Conservation (phyloP, 2,329 filamentous ascomycete genomes). For the Fusarium sp. region DNA sequence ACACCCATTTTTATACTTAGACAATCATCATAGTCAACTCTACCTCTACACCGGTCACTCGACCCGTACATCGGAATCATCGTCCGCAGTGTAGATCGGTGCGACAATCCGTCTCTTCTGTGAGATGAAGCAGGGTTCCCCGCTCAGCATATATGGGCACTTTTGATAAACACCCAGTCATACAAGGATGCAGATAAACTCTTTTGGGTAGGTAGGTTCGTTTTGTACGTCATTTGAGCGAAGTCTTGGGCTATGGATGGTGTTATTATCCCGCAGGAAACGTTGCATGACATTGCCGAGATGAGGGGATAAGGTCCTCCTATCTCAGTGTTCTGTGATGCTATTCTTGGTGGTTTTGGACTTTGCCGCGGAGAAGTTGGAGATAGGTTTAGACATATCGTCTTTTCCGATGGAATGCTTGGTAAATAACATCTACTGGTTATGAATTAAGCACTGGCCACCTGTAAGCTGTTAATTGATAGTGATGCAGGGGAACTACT, state of each 20-base stretch:
- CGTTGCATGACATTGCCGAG: not conserved
- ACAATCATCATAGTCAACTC: not conserved
- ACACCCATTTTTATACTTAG: conserved; percentile 3
- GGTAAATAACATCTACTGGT: no score
- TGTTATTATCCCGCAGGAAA: not conserved
- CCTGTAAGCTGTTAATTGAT: no score
- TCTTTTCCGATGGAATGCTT: not conserved
- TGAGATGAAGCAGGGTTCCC: conserved; percentile 34
- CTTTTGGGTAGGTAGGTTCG: conserved; percentile 29
- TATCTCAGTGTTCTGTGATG: not conserved
- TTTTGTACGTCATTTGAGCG: conserved; percentile 8
- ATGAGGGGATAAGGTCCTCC: not conserved
- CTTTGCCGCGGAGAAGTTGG: not conserved
- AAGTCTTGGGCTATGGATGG: not conserved
- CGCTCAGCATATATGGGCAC: conserved; percentile 27
- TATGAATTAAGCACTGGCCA: no score
- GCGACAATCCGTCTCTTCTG: not conserved
- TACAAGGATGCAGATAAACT: conserved; percentile 26
- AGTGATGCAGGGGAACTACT: no score
- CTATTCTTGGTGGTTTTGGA: not conserved
- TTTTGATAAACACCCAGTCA: conserved; percentile 24
- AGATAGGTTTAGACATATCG: not conserved
- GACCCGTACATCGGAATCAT: conserved; percentile 19
- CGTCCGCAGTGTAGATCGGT: conserved; percentile 22
- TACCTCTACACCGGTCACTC: not conserved